Percentiles rank a stretch among this genome's conserved stretches.
These are phyloP conservation scores for Kewa caespitosa DNA, from an alignment of 179 eudicot species.

Conservation along the genomic window DNA sequence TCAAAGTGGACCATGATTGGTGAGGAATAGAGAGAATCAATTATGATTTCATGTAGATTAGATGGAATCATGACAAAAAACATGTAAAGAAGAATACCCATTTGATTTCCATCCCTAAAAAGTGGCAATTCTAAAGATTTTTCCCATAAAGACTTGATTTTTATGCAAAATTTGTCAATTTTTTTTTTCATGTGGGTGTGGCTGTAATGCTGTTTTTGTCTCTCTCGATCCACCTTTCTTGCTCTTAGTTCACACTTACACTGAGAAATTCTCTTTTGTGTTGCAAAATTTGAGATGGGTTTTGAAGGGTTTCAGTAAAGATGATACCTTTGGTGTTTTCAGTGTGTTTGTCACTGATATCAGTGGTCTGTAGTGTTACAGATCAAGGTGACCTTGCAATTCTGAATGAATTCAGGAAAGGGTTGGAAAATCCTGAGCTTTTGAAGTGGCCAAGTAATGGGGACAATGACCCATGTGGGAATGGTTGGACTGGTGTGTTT, in stretches of 20 bases:
- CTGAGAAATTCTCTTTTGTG: neutral
- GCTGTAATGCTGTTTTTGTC: conserved; percentile 5
- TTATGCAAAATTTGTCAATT: neutral
- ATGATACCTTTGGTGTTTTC: conserved; percentile 19
- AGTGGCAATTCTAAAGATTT: neutral
- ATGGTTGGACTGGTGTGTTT: conserved; percentile 62
- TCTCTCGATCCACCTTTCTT: conserved; percentile 16
- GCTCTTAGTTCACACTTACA: neutral
- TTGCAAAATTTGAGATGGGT: conserved; percentile 30
- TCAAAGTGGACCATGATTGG: conserved; percentile 8
- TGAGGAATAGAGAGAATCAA: conserved; percentile 8
- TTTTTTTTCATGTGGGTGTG: conserved; percentile 1
- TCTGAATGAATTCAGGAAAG: conserved; percentile 58
- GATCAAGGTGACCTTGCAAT: conserved; percentile 65
- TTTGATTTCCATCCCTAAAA: neutral
- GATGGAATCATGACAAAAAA: conserved; percentile 8
- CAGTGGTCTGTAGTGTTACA: conserved; percentile 48
- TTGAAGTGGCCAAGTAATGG: conserved; percentile 69
- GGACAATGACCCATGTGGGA: conserved; percentile 82
- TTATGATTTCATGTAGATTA: conserved; percentile 9
- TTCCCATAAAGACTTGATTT: neutral
- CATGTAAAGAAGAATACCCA: neutral
- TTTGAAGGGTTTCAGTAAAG: conserved; percentile 4
- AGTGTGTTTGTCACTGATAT: conserved; percentile 18
- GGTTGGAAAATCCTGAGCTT: conserved; percentile 69